phyloP scores from a whole-genome alignment of 1,139 yeast genomes.

The Yamadazyma oceani region DNA sequence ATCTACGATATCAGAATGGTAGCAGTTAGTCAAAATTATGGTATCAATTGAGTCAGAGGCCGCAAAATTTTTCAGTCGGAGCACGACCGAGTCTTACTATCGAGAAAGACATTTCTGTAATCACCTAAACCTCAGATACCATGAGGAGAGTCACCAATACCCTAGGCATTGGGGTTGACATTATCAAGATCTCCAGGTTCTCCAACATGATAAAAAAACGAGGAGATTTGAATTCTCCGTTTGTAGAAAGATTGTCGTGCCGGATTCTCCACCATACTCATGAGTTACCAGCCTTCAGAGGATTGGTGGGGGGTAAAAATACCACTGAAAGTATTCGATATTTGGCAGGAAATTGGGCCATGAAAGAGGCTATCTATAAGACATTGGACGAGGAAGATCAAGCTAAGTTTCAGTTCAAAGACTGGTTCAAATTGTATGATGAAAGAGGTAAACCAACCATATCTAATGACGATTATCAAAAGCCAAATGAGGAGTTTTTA shows the following conservation, averaged over 20 bases:
- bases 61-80: background rate
- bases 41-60: background rate
- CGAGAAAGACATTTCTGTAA: too few species aligned
- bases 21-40: too few species aligned
- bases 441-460: constrained; percentile 41
- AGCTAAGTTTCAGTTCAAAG: constrained; percentile 48
- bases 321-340: constrained; percentile 27
- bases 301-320: constrained; percentile 14
- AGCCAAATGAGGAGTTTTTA: constrained; percentile 46
- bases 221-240: constrained; percentile 25
- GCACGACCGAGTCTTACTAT: too few species aligned
- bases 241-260: constrained; percentile 36
- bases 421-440: constrained; percentile 57
- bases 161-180: constrained; percentile 64
- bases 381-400: constrained; percentile 54
- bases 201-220: constrained; percentile 33
- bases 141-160: constrained; percentile 15
- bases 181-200: constrained; percentile 54
- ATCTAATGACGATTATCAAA: constrained; percentile 27
- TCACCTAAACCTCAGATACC: too few species aligned
- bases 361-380: constrained; percentile 74
- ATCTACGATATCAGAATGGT: too few species aligned
- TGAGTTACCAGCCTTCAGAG: constrained; percentile 42
- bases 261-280: constrained; percentile 50
- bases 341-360: constrained; percentile 69